A percentile compares a stretch with the other conserved stretches of the same genome.
These are phyloP conservation scores for Aureobasidium uvarum DNA, from an alignment of 2,329 filamentous ascomycete genomes.

Conservation along the genomic window DNA sequence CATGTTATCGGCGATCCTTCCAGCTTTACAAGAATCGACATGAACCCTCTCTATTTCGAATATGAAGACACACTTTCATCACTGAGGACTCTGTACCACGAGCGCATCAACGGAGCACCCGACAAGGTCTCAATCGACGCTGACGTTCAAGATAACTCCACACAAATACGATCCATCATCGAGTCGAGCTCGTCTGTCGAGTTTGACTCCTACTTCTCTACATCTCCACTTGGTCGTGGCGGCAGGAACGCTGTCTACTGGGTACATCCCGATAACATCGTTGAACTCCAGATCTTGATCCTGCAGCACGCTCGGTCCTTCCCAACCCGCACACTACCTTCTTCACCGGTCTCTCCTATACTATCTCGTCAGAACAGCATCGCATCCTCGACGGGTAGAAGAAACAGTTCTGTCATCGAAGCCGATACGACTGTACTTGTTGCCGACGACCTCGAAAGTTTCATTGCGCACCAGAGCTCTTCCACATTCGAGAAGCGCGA, in stretches of 20 bases:
- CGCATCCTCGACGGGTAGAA: constrained; percentile 8
- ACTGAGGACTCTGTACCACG: constrained; percentile 48
- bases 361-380: constrained; percentile 23
- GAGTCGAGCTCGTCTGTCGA: constrained; percentile 45
- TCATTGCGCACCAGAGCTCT: constrained; percentile 26
- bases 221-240: constrained; percentile 47
- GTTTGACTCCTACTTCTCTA: constrained; percentile 52
- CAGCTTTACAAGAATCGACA: constrained; percentile 69
- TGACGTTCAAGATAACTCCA: constrained; percentile 22
- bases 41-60: constrained; percentile 52
- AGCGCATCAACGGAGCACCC: constrained; percentile 23
- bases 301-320: constrained; percentile 50
- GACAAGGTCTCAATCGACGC: constrained; percentile 25
- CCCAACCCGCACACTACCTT: constrained; percentile 1
- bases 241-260: constrained; percentile 53
- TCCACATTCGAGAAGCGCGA: constrained; percentile 32
- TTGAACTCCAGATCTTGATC: constrained; percentile 54
- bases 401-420: background rate
- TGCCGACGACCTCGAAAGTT: constrained; percentile 28
- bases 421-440: constrained; percentile 27
- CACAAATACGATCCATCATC: constrained; percentile 32
- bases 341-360: background rate
- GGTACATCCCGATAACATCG: constrained; percentile 54
- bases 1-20: constrained; percentile 64
- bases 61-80: constrained; percentile 50